Evolutionary conservation across 768 basidiomycete genomes (phyloP), one percentile per base, ranked within the genome.

Genomic region (Suillus cothurnatus): DNA sequence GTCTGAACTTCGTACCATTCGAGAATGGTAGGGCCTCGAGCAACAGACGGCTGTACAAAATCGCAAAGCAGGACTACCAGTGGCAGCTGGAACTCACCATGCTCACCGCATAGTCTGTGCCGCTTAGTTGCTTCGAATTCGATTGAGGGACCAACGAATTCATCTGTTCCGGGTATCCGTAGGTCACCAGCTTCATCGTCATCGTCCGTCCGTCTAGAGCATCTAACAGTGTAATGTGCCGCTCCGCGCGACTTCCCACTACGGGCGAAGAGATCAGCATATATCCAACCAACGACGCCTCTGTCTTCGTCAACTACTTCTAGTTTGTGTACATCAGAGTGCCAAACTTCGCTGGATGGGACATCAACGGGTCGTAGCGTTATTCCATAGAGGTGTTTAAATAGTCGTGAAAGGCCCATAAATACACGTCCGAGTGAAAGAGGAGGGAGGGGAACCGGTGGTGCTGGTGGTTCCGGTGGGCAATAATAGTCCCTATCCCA

Each of bases 401-500:
- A 96, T 56, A 99, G 81, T 31, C 91, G 84, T 2, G 95, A 96
- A n/a, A 99, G 82, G 6, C 92, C 96, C 84, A 91, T 89, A 72
- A 99, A 90, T 68, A 93, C 90, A 9, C 91, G 92, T n/a, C 97
- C 97, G 23, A 94, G 85, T 2, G 94, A 95, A 67, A 94, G 83
- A 34, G 88, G 84, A 34, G 89, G 87, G 66, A 94, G 79, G 66
- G 92, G 78, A 75, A 91, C 80, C 63, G 91, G 87, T 32, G 94
- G 91, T 15, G 88, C 85, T 34, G 89, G 88, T 14, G 88, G 86
- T 76, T 92, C 88, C 5, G 89, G 89, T 1, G 91, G 90, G 64
- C 93, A 91, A 76, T 95, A 98, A 74, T 90, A 97, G 69, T 98
- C 96, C 69, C 95, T 85, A 78, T 99, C 97, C 97, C 97, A 99